Percentiles rank a stretch among this genome's conserved stretches.
Conservation (phyloP, 2,329 filamentous ascomycete genomes). For the Helminthosporium solani region DNA sequence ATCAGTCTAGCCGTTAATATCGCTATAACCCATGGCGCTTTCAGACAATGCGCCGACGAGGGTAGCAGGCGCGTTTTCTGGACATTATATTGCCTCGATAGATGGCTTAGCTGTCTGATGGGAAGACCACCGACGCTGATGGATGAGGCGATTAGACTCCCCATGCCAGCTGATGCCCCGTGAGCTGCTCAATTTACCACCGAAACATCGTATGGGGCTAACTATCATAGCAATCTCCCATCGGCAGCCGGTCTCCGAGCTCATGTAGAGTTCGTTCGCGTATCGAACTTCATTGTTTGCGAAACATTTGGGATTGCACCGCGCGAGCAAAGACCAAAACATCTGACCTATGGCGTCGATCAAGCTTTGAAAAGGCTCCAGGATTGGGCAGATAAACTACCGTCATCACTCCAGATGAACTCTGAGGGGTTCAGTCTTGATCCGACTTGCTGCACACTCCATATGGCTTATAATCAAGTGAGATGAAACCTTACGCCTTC, state of each 20-base stretch:
- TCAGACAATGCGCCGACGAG: slow-evolving; percentile 20
- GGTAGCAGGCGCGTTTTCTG: slow-evolving; percentile 22
- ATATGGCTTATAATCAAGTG: slow-evolving; percentile 27
- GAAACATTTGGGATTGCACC: slow-evolving; percentile 28
- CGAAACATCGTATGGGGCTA: not conserved
- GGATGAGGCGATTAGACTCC: slow-evolving; percentile 27
- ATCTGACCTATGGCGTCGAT: slow-evolving; percentile 15
- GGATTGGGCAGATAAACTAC: slow-evolving; percentile 21
- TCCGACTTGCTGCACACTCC: slow-evolving; percentile 22
- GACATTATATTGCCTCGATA: slow-evolving; percentile 29
- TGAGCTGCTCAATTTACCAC: slow-evolving; percentile 13
- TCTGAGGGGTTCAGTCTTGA: slow-evolving; percentile 12
- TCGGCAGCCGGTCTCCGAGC: slow-evolving; percentile 24
- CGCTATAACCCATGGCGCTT: slow-evolving; percentile 27
- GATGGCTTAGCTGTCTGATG: slow-evolving; percentile 31
- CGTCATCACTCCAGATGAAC: slow-evolving; percentile 14
- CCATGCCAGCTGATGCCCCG: slow-evolving; percentile 21
- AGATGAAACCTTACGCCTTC: not conserved
- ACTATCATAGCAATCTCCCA: slow-evolving; percentile 18
- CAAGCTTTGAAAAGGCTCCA: slow-evolving; percentile 22
- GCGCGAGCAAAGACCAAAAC: slow-evolving; percentile 8
- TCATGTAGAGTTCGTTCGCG: slow-evolving; percentile 23
- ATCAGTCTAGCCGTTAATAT: slow-evolving; percentile 28
- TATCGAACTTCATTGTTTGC: slow-evolving; percentile 28
- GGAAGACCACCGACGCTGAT: slow-evolving; percentile 26